phyloP scores from a whole-genome alignment of 2,329 filamentous ascomycete genomes.

The Trichoderma oligosporum region DNA sequence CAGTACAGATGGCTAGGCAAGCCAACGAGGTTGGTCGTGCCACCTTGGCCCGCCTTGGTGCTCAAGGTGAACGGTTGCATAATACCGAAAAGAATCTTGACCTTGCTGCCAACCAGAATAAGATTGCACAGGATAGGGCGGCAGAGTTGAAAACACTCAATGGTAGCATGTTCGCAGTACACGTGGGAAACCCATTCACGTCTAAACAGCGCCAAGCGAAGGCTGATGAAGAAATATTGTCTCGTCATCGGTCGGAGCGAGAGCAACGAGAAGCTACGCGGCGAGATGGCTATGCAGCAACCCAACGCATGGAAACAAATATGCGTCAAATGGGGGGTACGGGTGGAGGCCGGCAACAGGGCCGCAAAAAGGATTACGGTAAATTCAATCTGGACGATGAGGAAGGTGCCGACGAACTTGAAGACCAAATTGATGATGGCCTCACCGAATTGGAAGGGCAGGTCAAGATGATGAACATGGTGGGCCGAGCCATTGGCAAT shows the following conservation, averaged over 20 bases:
- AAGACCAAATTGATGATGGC: slow-evolving; percentile 54
- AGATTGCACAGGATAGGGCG: slow-evolving; percentile 73
- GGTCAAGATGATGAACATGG: slow-evolving; percentile 66
- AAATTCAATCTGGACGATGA: slow-evolving; percentile 79
- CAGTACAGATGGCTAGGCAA: slow-evolving; percentile 43
- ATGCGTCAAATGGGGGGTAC: slow-evolving; percentile 41
- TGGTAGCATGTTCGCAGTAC: slow-evolving; percentile 84
- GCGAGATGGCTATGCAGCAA: slow-evolving; percentile 46
- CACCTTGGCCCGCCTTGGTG: slow-evolving; percentile 69
- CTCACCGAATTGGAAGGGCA: slow-evolving; percentile 66
- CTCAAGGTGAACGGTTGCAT: slow-evolving; percentile 75
- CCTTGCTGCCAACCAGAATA: slow-evolving; percentile 70
- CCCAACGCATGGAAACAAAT: slow-evolving; percentile 51
- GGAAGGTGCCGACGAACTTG: slow-evolving; percentile 48
- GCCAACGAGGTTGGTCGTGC: slow-evolving; percentile 57
- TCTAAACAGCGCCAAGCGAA: slow-evolving; percentile 60
- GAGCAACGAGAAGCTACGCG: slow-evolving; percentile 63
- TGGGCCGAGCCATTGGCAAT: slow-evolving; percentile 69
- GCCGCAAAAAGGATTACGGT: slow-evolving; percentile 41
- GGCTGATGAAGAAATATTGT: slow-evolving; percentile 65
- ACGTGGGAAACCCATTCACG: slow-evolving; percentile 75
- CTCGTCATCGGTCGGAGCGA: slow-evolving; percentile 63
- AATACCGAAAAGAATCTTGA: slow-evolving; percentile 83
- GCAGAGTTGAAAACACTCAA: slow-evolving; percentile 82
- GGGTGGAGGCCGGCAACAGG: slow-evolving; percentile 29